These are phyloP conservation scores for Ascochyta lentis DNA, from an alignment of 2,329 filamentous ascomycete species.

Conservation along the genomic window DNA sequence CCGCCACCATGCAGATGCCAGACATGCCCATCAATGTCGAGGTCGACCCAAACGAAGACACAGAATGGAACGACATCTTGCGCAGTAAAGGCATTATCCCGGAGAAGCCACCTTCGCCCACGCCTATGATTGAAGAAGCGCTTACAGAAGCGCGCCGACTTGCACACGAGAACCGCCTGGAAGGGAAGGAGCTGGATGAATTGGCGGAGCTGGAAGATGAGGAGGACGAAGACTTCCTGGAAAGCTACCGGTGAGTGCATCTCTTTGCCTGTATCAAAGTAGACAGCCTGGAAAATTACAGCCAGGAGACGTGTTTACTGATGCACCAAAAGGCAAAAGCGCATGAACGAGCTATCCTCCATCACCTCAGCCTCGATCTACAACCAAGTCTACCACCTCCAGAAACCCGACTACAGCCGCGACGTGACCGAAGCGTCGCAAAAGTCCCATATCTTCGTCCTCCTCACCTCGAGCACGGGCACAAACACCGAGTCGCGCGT, in stretches of 20 bases:
- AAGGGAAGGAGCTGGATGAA: constrained; percentile 94
- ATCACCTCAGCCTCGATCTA: constrained; percentile 80
- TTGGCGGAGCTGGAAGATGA: constrained; percentile 92
- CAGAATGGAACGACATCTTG: constrained; percentile 99
- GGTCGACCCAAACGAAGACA: constrained; percentile 95
- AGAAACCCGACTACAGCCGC: constrained; percentile 90
- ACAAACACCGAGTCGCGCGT: constrained; percentile 86
- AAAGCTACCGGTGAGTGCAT: constrained; percentile 71
- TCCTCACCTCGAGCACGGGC: constrained; percentile 78
- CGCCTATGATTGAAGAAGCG: constrained; percentile 94
- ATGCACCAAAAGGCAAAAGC: constrained; percentile 67
- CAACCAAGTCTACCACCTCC: constrained; percentile 89
- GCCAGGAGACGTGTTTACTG: not conserved
- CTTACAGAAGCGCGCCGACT: constrained; percentile 81
- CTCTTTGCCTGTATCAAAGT: not conserved
- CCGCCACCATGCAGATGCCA: constrained; percentile 49
- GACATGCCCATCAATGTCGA: constrained; percentile 75
- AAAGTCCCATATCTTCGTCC: constrained; percentile 72
- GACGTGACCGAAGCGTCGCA: constrained; percentile 92
- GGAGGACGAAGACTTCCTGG: constrained; percentile 90
- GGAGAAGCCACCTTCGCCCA: constrained; percentile 95
- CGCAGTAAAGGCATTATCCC: constrained; percentile 96
- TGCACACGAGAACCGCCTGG: constrained; percentile 89
- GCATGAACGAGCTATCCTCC: constrained; percentile 79
- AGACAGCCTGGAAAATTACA: too few relatives aligned